These are phyloP conservation scores for Auricularia cornea DNA, from an alignment of 768 basidiomycete genomes.

Conservation along the genomic window DNA sequence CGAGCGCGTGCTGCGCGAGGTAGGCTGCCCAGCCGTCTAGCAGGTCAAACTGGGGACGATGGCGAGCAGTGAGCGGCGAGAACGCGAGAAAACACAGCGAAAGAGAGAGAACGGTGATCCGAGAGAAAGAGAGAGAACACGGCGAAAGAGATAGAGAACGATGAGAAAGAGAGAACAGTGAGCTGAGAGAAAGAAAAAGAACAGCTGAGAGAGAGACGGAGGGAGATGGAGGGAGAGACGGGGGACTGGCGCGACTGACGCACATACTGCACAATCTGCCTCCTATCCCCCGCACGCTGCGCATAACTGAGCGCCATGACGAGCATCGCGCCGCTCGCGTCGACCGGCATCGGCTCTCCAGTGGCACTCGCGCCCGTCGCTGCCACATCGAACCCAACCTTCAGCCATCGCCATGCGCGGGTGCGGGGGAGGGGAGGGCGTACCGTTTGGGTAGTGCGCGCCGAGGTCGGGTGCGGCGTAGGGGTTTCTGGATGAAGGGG, in stretches of 20 bases:
- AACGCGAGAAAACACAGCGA: too few relatives aligned
- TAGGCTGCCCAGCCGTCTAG: constrained; percentile 60
- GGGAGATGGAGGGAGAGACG: not conserved
- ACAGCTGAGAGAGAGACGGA: not conserved
- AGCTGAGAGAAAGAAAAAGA: too few relatives aligned
- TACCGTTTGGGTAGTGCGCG: constrained; percentile 7
- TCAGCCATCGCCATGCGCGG: too few relatives aligned
- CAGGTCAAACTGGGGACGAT: constrained; percentile 39
- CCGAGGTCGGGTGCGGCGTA: constrained; percentile 3
- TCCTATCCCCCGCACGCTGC: constrained; percentile 41
- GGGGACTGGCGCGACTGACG: too few relatives aligned
- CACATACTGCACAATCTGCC: constrained; percentile 40
- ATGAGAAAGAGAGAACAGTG: too few relatives aligned
- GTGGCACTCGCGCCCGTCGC: constrained; percentile 15
- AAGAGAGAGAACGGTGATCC: too few relatives aligned
- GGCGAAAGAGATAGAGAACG: too few relatives aligned
- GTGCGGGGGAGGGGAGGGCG: too few relatives aligned
- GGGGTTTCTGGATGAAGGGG: not conserved
- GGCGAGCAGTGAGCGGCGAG: too few relatives aligned
- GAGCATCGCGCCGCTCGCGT: constrained; percentile 54
- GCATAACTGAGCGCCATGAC: constrained; percentile 61
- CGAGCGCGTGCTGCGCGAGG: constrained; percentile 41
- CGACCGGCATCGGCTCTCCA: constrained; percentile 7
- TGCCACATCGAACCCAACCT: too few relatives aligned
- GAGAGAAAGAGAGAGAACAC: too few relatives aligned